Evolutionary conservation across 148 eudicot genomes (phyloP).

Genomic region (Rhododendron ferrugineum): DNA sequence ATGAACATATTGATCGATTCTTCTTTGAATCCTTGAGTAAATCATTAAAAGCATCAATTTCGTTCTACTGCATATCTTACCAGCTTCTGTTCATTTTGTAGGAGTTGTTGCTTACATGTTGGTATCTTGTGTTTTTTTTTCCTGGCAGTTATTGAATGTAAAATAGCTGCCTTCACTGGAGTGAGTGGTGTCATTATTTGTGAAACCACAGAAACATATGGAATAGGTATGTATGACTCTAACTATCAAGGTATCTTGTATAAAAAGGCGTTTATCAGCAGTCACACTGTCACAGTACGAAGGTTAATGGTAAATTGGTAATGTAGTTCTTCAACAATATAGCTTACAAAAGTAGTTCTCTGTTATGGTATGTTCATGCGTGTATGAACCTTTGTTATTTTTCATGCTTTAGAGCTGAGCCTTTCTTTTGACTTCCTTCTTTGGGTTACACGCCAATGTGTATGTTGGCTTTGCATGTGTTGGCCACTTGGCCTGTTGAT

Average conservation of each 20-base stretch:
- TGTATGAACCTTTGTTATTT: too few species aligned
- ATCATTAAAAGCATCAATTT: neutral
- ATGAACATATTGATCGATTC: neutral
- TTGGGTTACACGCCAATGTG: too few species aligned
- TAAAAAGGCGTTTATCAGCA: too few species aligned
- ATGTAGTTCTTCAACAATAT: too few species aligned
- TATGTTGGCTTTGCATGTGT: too few species aligned
- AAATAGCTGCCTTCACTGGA: conserved; percentile 3
- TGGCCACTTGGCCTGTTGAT: conserved; percentile 28
- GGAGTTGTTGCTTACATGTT: neutral
- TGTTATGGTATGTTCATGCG: too few species aligned
- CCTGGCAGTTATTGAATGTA: conserved; percentile 53
- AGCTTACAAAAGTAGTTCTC: too few species aligned
- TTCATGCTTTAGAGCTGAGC: too few species aligned
- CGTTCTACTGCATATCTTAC: neutral
- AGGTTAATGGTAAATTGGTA: too few species aligned
- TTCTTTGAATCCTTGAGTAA: neutral
- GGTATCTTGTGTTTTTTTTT: neutral
- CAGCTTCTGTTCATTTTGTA: neutral
- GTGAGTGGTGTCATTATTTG: conserved; percentile 58
- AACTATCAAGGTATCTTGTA: too few species aligned
- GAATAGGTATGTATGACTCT: conserved; percentile 32
- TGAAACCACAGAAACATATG: conserved; percentile 68
- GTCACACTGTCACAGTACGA: too few species aligned
- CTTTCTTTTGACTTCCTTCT: conserved; percentile 4